Evolutionary conservation across 108 stramenopile genomes (phyloP).

Genomic region (Nannochloropsis gaditana): DNA sequence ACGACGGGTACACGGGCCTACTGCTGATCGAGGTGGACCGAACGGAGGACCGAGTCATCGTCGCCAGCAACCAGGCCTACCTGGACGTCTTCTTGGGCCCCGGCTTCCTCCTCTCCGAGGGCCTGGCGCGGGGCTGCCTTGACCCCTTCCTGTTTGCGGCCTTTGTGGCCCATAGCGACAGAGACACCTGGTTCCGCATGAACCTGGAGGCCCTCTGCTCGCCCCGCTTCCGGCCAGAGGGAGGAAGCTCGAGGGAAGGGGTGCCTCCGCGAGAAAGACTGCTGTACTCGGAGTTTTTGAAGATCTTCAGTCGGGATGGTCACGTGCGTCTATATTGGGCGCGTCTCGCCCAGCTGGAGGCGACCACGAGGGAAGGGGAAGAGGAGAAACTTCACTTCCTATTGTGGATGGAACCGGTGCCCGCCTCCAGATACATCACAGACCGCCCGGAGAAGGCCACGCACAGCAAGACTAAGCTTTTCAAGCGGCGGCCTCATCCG

Average conservation of each 20-base stretch:
- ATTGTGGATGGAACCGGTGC: neutral
- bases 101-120: neutral
- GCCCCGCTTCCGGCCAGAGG: neutral
- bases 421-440: neutral
- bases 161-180: neutral
- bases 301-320: neutral
- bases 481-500: neutral
- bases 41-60: neutral
- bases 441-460: conserved; percentile 12
- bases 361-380: neutral
- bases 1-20: neutral
- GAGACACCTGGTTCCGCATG: neutral
- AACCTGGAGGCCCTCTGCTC: neutral
- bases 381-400: neutral
- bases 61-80: neutral
- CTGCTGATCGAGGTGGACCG: neutral
- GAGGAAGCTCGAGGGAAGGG: neutral
- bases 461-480: neutral
- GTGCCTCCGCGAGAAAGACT: neutral
- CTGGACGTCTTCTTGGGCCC: neutral
- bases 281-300: neutral
- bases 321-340: neutral
- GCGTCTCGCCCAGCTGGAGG: neutral
- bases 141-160: neutral
- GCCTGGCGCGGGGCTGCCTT: neutral